Conservation (phyloP, 1,284 basidiomycete genomes). For the Phylloboletellus chloephorus region DNA sequence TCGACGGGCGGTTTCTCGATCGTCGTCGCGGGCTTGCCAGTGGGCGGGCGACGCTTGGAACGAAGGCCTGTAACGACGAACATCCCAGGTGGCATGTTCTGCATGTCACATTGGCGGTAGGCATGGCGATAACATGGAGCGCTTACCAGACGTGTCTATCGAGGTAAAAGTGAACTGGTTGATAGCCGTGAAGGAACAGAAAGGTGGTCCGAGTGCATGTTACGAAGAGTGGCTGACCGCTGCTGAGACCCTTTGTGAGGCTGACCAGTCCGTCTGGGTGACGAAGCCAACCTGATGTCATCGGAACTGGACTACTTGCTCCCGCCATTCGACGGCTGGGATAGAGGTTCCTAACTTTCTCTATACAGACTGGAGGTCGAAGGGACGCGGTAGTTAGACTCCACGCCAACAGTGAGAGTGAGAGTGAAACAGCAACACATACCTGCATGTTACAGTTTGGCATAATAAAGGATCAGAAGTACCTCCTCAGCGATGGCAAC, state of each 20-base stretch:
- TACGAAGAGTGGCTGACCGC: conserved; percentile 15
- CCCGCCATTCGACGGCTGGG: too few relatives aligned
- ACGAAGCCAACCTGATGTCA: too few relatives aligned
- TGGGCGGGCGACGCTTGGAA: conserved; percentile 18
- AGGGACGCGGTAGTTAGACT: too few relatives aligned
- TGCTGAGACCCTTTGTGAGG: conserved; percentile 14
- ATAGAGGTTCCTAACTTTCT: too few relatives aligned
- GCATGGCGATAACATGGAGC: conserved; percentile 3
- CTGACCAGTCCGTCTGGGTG: too few relatives aligned
- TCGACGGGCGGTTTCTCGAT: not conserved
- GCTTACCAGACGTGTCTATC: conserved; percentile 10
- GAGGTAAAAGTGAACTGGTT: not conserved
- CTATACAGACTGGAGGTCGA: too few relatives aligned
- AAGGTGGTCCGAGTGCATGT: not conserved
- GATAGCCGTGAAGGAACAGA: not conserved
- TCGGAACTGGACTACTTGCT: too few relatives aligned
- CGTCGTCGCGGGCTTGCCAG: not conserved
- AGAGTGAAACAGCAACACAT: too few relatives aligned
- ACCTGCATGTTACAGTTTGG: too few relatives aligned
- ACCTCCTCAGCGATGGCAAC: too few relatives aligned
- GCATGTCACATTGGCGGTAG: conserved; percentile 15
- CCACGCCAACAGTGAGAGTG: too few relatives aligned
- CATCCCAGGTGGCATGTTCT: conserved; percentile 16
- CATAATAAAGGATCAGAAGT: too few relatives aligned
- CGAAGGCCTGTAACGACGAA: conserved; percentile 25